Evolutionary conservation across 495 filamentous ascomycete species (phyloP).

Genomic region (Aspergillus wentii): DNA sequence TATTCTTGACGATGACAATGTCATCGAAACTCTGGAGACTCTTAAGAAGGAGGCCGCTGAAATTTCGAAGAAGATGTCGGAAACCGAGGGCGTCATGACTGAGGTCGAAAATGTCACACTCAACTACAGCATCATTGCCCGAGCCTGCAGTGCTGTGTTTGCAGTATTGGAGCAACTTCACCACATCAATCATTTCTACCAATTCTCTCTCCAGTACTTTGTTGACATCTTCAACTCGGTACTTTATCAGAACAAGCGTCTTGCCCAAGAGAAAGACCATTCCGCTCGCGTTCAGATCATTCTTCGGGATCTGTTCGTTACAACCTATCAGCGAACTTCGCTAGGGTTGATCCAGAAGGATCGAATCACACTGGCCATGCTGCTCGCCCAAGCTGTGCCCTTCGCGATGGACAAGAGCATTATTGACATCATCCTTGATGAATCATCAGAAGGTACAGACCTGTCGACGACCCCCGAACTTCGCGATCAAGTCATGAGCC

Average conservation of each 20-base stretch:
- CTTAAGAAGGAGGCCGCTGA: constrained; percentile 96
- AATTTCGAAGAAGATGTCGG: constrained; percentile 90
- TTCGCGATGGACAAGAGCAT: constrained; percentile 89
- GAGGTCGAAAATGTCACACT: constrained; percentile 93
- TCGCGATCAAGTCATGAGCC: constrained; percentile 64
- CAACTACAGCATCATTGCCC: constrained; percentile 87
- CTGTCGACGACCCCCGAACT: constrained; percentile 62
- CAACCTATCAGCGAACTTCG: constrained; percentile 88
- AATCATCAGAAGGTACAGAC: constrained; percentile 69
- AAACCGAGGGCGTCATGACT: constrained; percentile 96
- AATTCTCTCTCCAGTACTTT: constrained; percentile 98
- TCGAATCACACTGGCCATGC: constrained; percentile 88
- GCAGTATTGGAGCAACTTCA: constrained; percentile 95
- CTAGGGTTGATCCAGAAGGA: constrained; percentile 92
- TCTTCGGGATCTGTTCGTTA: constrained; percentile 80
- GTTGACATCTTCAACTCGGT: constrained; percentile 95
- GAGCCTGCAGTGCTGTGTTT: constrained; percentile 93
- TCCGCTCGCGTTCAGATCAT: constrained; percentile 79
- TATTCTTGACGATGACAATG: constrained; percentile 95
- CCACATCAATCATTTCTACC: constrained; percentile 98
- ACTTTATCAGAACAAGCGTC: constrained; percentile 71
- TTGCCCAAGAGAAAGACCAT: constrained; percentile 69
- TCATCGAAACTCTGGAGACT: constrained; percentile 96
- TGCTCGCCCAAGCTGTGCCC: constrained; percentile 89
- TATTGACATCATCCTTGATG: constrained; percentile 81